phyloP scores from a whole-genome alignment of 2,329 filamentous ascomycete genomes.

The Keithomyces neogunnii region DNA sequence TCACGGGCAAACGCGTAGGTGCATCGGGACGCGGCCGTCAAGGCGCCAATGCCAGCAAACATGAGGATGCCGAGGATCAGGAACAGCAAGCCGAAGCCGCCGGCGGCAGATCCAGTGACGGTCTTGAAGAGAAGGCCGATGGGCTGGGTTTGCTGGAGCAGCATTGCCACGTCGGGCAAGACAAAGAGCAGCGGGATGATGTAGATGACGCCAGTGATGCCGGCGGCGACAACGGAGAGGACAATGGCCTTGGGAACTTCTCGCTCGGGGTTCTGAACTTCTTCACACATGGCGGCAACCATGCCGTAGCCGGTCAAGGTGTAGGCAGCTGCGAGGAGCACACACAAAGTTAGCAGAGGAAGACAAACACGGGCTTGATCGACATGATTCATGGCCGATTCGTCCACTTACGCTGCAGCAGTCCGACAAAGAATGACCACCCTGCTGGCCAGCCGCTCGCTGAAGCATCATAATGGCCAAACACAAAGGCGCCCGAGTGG shows the following conservation, averaged over 20 bases:
- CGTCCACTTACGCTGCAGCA: slow-evolving; percentile 37
- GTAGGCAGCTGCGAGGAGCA: slow-evolving; percentile 24
- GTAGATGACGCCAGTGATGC: slow-evolving; percentile 54
- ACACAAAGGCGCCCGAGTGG: slow-evolving; percentile 58
- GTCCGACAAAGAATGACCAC: slow-evolving; percentile 47
- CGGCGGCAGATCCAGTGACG: slow-evolving; percentile 62
- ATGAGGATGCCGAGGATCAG: slow-evolving; percentile 68
- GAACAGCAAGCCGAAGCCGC: slow-evolving; percentile 68
- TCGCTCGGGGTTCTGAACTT: slow-evolving; percentile 52
- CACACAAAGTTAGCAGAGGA: not conserved
- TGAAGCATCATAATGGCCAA: slow-evolving; percentile 58
- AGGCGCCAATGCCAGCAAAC: slow-evolving; percentile 66
- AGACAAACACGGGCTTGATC: not conserved
- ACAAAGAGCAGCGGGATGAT: slow-evolving; percentile 70
- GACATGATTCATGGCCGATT: no score
- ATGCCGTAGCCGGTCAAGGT: slow-evolving; percentile 41
- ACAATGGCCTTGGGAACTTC: slow-evolving; percentile 62
- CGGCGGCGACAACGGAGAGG: slow-evolving; percentile 56
- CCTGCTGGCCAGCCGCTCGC: slow-evolving; percentile 62
- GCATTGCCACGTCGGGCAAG: slow-evolving; percentile 54
- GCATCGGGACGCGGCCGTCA: slow-evolving; percentile 67
- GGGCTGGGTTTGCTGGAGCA: slow-evolving; percentile 62
- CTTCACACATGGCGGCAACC: slow-evolving; percentile 47
- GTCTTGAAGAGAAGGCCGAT: slow-evolving; percentile 69
- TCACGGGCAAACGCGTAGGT: slow-evolving; percentile 71